Conservation (phyloP, 2,329 filamentous ascomycete genomes). For the Alternaria sp. region DNA sequence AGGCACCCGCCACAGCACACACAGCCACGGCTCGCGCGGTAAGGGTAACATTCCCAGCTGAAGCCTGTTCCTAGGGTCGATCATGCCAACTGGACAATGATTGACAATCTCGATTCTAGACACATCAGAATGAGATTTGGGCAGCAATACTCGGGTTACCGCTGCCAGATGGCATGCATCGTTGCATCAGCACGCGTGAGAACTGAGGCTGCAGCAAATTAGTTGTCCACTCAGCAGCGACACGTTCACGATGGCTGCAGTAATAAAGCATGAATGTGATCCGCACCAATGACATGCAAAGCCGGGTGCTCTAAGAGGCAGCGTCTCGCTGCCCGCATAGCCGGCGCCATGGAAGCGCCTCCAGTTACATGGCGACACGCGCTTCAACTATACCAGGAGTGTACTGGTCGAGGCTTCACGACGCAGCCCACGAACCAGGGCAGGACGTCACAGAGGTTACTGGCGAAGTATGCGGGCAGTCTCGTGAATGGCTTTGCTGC, state of each 20-base stretch:
- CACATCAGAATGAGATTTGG: constrained; percentile 22
- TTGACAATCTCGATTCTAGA: constrained; percentile 1
- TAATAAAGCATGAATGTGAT: constrained; percentile 9
- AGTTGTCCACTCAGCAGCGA: constrained; percentile 40
- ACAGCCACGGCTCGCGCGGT: constrained; percentile 13
- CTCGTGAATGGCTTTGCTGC: constrained; percentile 34
- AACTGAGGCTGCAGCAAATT: constrained; percentile 21
- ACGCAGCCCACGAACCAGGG: constrained; percentile 38
- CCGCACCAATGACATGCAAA: constrained; percentile 12
- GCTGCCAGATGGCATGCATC: constrained; percentile 29
- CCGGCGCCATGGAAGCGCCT: constrained; percentile 30
- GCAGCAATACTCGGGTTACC: constrained; percentile 30
- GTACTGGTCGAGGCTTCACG: constrained; percentile 29
- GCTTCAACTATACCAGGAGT: constrained; percentile 27
- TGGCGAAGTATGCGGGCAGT: constrained; percentile 33
- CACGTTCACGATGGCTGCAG: constrained; percentile 43
- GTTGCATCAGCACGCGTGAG: constrained; percentile 38
- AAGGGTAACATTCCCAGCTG: constrained; percentile 7
- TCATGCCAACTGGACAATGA: constrained; percentile 16
- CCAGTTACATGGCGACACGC: constrained; percentile 47
- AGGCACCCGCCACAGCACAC: background rate
- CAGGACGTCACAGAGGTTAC: constrained; percentile 40
- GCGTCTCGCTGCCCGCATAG: constrained; percentile 49
- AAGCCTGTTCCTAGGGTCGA: constrained; percentile 5
- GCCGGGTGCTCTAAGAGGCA: constrained; percentile 12